A percentile compares a stretch with the other conserved stretches of the same genome.
Evolutionary conservation across 2,329 filamentous ascomycete species (phyloP).

Genomic region (Verticillium alfalfae): DNA sequence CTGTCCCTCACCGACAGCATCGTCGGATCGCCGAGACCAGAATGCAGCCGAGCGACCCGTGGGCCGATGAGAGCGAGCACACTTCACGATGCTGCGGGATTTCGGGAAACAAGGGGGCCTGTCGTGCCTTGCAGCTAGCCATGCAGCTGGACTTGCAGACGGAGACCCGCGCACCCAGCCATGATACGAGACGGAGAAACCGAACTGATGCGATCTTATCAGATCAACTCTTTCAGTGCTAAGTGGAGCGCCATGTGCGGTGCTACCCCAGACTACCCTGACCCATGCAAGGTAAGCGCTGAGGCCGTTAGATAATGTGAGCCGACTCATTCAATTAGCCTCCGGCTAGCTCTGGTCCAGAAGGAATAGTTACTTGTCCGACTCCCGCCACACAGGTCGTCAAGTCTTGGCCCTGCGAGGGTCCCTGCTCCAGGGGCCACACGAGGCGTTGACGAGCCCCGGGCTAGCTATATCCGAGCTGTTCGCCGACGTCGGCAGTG

Average conservation of each 20-base stretch:
- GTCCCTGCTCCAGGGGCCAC: neutral
- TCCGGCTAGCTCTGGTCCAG: neutral
- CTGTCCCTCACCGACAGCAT: neutral
- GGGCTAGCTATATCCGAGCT: neutral
- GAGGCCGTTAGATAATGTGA: neutral
- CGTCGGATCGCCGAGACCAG: neutral
- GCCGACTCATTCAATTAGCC: neutral
- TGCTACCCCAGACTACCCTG: neutral
- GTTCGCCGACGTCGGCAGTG: neutral
- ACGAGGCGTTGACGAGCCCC: neutral
- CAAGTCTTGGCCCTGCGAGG: neutral
- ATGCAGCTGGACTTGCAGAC: neutral
- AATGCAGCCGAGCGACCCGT: neutral
- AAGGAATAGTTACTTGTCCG: neutral
- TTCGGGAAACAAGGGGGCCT: neutral
- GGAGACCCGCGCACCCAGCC: neutral
- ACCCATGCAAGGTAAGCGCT: neutral
- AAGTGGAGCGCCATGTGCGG: neutral
- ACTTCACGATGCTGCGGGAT: neutral
- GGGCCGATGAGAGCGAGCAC: neutral
- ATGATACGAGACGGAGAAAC: neutral
- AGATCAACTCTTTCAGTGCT: slow-evolving; percentile 7
- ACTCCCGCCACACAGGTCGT: neutral
- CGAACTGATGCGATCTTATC: slow-evolving; percentile 5
- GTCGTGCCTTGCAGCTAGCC: neutral